Conservation (phyloP, 179 eudicot genomes). For the Vitellaria paradoxa region DNA sequence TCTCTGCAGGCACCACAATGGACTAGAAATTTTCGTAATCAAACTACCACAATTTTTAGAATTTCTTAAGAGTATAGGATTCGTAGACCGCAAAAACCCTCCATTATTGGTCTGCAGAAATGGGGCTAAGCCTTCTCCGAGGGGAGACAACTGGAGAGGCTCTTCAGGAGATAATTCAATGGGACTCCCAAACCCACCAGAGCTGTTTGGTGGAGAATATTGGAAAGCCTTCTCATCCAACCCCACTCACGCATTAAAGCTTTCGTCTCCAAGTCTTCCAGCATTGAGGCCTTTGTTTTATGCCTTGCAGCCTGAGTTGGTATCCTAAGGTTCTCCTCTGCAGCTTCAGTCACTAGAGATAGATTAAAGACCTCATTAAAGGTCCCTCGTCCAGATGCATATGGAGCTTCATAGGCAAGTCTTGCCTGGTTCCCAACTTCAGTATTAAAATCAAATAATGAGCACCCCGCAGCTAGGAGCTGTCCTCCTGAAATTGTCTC, state of each 20-base stretch:
- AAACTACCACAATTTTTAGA: constrained; percentile 76
- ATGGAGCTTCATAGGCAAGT: constrained; percentile 39
- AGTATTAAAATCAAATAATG: constrained; percentile 63
- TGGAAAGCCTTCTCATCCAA: constrained; percentile 66
- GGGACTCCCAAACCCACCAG: constrained; percentile 63
- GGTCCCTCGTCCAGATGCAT: constrained; percentile 41
- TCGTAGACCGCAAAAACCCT: constrained; percentile 93
- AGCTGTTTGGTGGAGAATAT: constrained; percentile 47
- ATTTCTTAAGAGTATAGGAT: constrained; percentile 59
- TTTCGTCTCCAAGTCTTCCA: constrained; percentile 88
- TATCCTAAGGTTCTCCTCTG: constrained; percentile 19
- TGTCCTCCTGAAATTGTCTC: constrained; percentile 79
- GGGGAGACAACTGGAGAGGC: constrained; percentile 57
- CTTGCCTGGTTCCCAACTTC: constrained; percentile 37
- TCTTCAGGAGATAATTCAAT: constrained; percentile 45
- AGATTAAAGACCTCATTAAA: constrained; percentile 31
- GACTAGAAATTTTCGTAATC: constrained; percentile 94
- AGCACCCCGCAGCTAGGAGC: constrained; percentile 68
- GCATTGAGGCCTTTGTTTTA: constrained; percentile 56
- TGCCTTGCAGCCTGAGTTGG: constrained; percentile 19
- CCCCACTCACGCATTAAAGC: constrained; percentile 85
- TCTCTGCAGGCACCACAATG: constrained; percentile 93
- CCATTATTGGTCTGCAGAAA: constrained; percentile 74
- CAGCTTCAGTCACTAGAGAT: constrained; percentile 15
- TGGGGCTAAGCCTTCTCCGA: constrained; percentile 83